Evolutionary conservation across 495 filamentous ascomycete species (phyloP).

Genomic region (Cercophora samala): DNA sequence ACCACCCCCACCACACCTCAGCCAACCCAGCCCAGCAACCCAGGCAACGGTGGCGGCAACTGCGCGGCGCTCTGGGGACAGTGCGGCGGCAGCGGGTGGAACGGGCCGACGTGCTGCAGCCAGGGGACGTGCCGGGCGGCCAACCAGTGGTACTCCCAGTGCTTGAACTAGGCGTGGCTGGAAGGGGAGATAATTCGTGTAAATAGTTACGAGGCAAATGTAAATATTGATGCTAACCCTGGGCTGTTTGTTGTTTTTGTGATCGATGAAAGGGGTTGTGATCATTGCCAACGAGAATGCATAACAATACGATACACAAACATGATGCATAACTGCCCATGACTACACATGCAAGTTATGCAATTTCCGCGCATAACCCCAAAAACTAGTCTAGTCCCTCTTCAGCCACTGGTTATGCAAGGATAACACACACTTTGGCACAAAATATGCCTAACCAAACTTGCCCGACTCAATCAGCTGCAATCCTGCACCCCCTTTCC

Average conservation of each 20-base stretch:
- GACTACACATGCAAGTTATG: background rate
- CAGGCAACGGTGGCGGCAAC: constrained; percentile 23
- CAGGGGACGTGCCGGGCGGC: constrained; percentile 30
- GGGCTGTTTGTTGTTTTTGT: background rate
- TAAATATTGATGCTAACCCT: constrained; percentile 1
- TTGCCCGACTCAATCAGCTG: background rate
- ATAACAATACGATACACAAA: too few relatives aligned
- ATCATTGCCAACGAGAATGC: too few relatives aligned
- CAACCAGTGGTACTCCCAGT: constrained; percentile 39
- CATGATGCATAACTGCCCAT: background rate
- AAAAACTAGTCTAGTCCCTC: background rate
- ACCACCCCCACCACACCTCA: constrained; percentile 8
- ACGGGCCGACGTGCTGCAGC: constrained; percentile 30
- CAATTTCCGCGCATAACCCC: too few relatives aligned
- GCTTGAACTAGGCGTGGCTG: constrained; percentile 24
- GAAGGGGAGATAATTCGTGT: constrained; percentile 9
- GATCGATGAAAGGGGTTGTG: background rate
- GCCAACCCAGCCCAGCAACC: constrained; percentile 22
- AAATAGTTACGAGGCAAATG: constrained; percentile 11
- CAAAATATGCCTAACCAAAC: background rate
- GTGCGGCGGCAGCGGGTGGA: constrained; percentile 35
- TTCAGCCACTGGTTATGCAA: background rate
- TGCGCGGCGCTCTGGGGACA: constrained; percentile 31
- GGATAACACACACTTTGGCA: background rate
- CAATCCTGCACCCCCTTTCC: background rate